Evolutionary conservation across 345 rosid species (phyloP), one percentile per base, ranked within the genome.

Genomic region (Citrus australasica): DNA sequence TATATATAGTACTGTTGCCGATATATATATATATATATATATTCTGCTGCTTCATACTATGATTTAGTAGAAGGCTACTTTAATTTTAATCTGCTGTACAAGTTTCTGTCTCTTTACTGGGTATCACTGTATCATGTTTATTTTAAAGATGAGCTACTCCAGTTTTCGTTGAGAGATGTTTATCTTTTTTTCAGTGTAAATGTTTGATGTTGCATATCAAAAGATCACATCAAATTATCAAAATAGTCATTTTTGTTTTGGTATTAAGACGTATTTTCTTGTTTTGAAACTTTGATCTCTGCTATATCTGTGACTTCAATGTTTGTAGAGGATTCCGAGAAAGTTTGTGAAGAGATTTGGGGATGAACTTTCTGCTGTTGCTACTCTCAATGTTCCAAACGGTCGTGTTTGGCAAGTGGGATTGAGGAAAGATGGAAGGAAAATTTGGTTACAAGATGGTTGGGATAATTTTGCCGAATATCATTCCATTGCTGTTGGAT

Each of bases 381-480:
- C 79, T 22, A 78, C 76, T 11, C 59, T 89, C 25, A 76, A 53
- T 9, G 79, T 73, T 35, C 85, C 90, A 11, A 79, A 82, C 58
- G 90, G 92, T 62, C 76, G 69, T 53, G 76, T 38, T 63, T 87
- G 90, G 90, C 76, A 78, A 32, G 81, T 87, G 9, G 82, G 88
- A 32, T 72, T 89, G 66, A 73, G 65, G 25, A 85, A 65, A 58
- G 56, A 32, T 0, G 72, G 66, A 17, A 76, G 69, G 69, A 71
- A 76, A 22, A 76, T 85, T 58, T 89, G 88, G 90, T 77, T 86
- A 67, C 84, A 85, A 27, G 84, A 79, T 59, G 89, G 85, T 59
- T 88, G 89, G 89, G 80, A 81, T 30, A 79, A 85, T 4, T 86
- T 89, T 70, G 77, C 69, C 3, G 69, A 85, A 22, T 81, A 77